Conservation (phyloP, 2,329 filamentous ascomycete species). For the Colletotrichum sojae region DNA sequence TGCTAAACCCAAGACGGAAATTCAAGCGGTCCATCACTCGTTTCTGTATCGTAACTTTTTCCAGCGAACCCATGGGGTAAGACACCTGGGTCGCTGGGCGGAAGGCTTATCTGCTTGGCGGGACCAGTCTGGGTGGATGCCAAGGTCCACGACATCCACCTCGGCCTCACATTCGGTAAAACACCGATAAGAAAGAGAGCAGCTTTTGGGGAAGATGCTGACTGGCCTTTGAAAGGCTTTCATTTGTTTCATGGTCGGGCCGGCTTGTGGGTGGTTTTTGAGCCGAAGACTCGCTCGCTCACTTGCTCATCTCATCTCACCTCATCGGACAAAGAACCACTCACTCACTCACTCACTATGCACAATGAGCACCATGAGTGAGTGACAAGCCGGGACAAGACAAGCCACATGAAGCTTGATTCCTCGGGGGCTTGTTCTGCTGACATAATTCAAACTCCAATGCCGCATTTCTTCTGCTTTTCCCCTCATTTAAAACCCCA, state of each 20-base stretch:
- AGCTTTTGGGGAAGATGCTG: no score
- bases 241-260: not conserved
- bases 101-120: constrained; percentile 41
- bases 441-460: not conserved
- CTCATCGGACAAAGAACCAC: no score
- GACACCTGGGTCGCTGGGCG: not conserved
- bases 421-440: not conserved
- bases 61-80: constrained; percentile 40
- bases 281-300: no score
- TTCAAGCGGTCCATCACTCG: constrained; percentile 26
- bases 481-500: not conserved
- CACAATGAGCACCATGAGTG: not conserved
- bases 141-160: constrained; percentile 32
- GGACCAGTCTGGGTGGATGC: constrained; percentile 12
- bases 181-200: constrained; percentile 27
- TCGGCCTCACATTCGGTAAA: constrained; percentile 33
- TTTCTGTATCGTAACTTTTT: constrained; percentile 41
- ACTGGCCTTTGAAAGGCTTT: not conserved
- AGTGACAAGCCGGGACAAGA: not conserved
- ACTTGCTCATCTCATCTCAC: no score
- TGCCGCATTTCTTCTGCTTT: no score
- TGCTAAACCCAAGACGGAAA: constrained; percentile 20
- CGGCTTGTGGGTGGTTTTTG: not conserved
- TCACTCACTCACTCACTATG: no score
- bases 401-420: not conserved